Evolutionary conservation across 768 basidiomycete genomes (phyloP), one percentile per base, ranked within the genome.

Genomic region (Coprinopsis marcescibilis): DNA sequence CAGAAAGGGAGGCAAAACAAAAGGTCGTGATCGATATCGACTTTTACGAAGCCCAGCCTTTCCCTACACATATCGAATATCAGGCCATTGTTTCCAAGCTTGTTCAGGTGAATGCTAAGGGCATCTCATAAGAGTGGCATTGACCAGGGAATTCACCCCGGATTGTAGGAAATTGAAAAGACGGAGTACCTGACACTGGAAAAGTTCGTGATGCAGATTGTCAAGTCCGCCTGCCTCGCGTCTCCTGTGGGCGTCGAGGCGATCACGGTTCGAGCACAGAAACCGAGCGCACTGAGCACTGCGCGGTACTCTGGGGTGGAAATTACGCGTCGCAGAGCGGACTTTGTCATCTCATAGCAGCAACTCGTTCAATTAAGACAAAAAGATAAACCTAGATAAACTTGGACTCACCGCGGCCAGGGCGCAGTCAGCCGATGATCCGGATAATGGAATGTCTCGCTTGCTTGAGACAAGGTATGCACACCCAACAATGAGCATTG

Each of bases 201-300:
- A 58, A 72, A 77, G 48, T 72, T 84, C 44, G 76, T 72, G 6
- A 60, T 75, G 45, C 57, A 71, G 23, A 63, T 80, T 37, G 66
- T 77, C 2, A 64, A 63, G 8, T 60, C 65, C 8, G 65, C 73
- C 1, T 69, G 68, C 43, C 49, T 62, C 1, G 46, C 56, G 0
- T 65, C 8, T 15, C 11, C 66, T 7, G 63, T 58, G 7, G 49
- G 46, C 3, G 56, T 78, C 0, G 57, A 65, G 13, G 53, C 62
- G 2, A 68, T 83, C 2, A 76, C 75, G 2, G 75, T 80, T 3
- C 66, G 75, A 0, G 71, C 82, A 17, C 76, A 78, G 48, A 90
- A 89, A 53, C 85, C 86, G 0, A 80, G 78, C 45, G 87, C 87
- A 0, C 61, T 89, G 19, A 78, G 80, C 21, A 84, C 80, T 57